phyloP scores from a whole-genome alignment of 805 yeast genomes.

The Clavispora santaluciae region DNA sequence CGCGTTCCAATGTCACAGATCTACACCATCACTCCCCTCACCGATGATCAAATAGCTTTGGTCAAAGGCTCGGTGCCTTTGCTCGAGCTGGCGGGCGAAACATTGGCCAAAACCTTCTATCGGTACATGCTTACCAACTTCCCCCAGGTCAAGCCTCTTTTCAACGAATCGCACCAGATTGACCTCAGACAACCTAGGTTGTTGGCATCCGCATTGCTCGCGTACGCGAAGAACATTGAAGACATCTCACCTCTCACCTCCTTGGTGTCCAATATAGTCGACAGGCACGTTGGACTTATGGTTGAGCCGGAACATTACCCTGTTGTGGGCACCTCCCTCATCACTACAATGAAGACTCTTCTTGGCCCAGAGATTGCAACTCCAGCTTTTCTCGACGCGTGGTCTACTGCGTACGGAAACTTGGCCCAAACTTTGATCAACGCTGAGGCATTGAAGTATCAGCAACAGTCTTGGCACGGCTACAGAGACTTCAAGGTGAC shows the following conservation, averaged over 20 bases:
- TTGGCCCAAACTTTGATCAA: slow-evolving; percentile 58
- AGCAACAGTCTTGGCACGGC: slow-evolving; percentile 47
- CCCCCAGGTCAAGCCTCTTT: slow-evolving; percentile 54
- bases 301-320: slow-evolving; percentile 62
- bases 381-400: slow-evolving; percentile 53
- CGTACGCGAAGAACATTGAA: slow-evolving; percentile 61
- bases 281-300: slow-evolving; percentile 63
- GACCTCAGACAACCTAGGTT: slow-evolving; percentile 57
- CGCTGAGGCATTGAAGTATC: slow-evolving; percentile 48
- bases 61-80: slow-evolving; percentile 52
- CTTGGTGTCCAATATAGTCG: slow-evolving; percentile 55
- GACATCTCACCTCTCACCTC: slow-evolving; percentile 48
- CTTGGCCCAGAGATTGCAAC: slow-evolving; percentile 58
- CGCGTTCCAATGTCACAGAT: slow-evolving; percentile 8
- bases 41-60: slow-evolving; percentile 24
- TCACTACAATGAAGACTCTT: slow-evolving; percentile 49
- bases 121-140: slow-evolving; percentile 47
- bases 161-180: slow-evolving; percentile 56
- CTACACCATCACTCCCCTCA: slow-evolving; percentile 25
- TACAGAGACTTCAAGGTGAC: slow-evolving; percentile 49
- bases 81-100: slow-evolving; percentile 50
- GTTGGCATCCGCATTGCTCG: slow-evolving; percentile 55
- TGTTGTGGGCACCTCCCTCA: slow-evolving; percentile 55
- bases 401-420: slow-evolving; percentile 61
- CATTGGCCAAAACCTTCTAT: slow-evolving; percentile 52